phyloP scores from a whole-genome alignment of 2,329 filamentous ascomycete species.

The Capronia coronata region DNA sequence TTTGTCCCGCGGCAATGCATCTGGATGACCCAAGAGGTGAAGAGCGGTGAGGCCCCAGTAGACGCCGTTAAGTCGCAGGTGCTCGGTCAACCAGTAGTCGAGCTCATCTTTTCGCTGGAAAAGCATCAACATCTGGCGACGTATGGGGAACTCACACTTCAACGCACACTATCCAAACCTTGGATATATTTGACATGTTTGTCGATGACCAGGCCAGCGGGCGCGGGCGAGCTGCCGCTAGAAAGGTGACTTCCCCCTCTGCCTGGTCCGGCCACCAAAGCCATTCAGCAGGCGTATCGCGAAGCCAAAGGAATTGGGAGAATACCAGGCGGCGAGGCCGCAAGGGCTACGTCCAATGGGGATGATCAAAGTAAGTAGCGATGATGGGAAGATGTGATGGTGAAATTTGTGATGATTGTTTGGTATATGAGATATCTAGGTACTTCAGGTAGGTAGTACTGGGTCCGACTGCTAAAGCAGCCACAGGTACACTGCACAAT shows the following conservation, averaged over 20 bases:
- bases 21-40: constrained; percentile 72
- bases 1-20: constrained; percentile 71
- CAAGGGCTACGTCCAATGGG: no score
- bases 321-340: no score
- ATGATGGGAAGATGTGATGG: no score
- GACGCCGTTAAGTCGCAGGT: constrained; percentile 86
- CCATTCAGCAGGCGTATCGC: constrained; percentile 40
- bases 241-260: constrained; percentile 38
- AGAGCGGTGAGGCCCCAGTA: constrained; percentile 94
- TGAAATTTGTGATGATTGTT: no score
- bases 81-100: constrained; percentile 97
- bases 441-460: no score
- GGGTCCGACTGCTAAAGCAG: no score
- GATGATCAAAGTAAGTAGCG: no score
- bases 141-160: constrained; percentile 17
- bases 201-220: constrained; percentile 50
- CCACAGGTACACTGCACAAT: no score
- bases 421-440: no score
- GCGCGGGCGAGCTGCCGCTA: constrained; percentile 32
- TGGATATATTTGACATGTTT: constrained; percentile 90
- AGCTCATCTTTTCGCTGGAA: constrained; percentile 78
- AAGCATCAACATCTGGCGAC: constrained; percentile 34
- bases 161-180: constrained; percentile 72
- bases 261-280: constrained; percentile 55
- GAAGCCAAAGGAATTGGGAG: background rate